A percentile compares a stretch with the other conserved stretches of the same genome.
phyloP scores from a whole-genome alignment of 441 rosid species.

The Jatropha podagrica region DNA sequence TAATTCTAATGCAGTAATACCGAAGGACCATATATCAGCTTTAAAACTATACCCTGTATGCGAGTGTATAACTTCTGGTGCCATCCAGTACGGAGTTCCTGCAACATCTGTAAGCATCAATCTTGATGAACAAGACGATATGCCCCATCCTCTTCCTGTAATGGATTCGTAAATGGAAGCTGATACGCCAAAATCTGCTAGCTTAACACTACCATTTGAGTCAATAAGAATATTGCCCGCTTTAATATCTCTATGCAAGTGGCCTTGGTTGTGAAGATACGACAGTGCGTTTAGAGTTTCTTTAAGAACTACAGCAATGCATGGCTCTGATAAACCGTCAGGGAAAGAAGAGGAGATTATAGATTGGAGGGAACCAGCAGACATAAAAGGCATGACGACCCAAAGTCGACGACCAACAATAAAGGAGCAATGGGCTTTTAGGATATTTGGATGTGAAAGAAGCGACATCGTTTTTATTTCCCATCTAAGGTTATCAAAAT shows the following conservation, averaged over 20 bases:
- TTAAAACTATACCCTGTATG: constrained; percentile 70
- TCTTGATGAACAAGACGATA: constrained; percentile 33
- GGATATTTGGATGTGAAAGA: constrained; percentile 74
- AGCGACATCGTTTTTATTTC: constrained; percentile 80
- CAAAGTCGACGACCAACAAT: constrained; percentile 67
- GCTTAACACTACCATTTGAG: constrained; percentile 59
- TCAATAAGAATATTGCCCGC: constrained; percentile 75
- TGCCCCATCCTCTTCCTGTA: constrained; percentile 16
- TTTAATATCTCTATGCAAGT: constrained; percentile 71
- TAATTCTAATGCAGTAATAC: constrained; percentile 79
- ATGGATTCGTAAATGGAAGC: constrained; percentile 67
- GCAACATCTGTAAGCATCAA: constrained; percentile 61
- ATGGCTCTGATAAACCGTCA: constrained; percentile 56
- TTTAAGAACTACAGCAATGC: constrained; percentile 64
- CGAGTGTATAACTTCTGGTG: constrained; percentile 91
- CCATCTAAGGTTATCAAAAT: constrained; percentile 60
- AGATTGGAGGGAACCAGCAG: constrained; percentile 76
- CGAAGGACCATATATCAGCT: constrained; percentile 89
- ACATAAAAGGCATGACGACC: constrained; percentile 98
- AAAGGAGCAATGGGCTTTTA: constrained; percentile 78
- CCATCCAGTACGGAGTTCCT: constrained; percentile 92
- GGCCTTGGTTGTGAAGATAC: constrained; percentile 81
- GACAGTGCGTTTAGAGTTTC: constrained; percentile 66
- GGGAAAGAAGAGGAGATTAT: constrained; percentile 65
- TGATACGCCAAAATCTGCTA: constrained; percentile 86